A percentile compares a stretch with the other conserved stretches of the same genome.
These are phyloP conservation scores for Mimosa bimucronata DNA, from an alignment of 306 rosid species.

Conservation along the genomic window DNA sequence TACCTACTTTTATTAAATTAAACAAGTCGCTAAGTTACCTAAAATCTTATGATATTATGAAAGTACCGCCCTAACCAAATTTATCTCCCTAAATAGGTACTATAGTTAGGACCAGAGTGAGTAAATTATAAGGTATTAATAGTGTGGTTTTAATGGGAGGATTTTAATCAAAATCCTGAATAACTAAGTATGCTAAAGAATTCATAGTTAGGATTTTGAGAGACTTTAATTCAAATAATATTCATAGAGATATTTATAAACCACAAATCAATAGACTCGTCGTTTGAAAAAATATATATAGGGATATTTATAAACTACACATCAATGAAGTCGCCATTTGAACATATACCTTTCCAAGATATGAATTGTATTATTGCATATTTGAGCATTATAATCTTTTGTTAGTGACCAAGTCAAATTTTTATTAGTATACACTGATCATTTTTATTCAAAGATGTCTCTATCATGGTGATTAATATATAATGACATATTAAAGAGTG, in stretches of 20 bases:
- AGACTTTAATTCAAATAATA: too few species aligned
- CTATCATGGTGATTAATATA: not conserved
- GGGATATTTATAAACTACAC: too few species aligned
- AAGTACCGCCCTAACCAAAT: too few species aligned
- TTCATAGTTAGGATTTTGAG: too few species aligned
- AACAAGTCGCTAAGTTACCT: too few species aligned
- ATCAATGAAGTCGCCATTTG: not conserved
- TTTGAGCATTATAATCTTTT: not conserved
- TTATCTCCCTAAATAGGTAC: too few species aligned
- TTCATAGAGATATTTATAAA: too few species aligned
- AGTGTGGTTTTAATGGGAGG: not conserved
- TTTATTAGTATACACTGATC: not conserved
- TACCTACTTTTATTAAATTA: too few species aligned
- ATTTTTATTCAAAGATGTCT: not conserved
- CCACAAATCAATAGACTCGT: too few species aligned
- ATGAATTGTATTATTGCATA: not conserved
- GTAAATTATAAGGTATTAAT: not conserved
- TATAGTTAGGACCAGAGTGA: too few species aligned
- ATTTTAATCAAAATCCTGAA: not conserved
- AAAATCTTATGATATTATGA: too few species aligned
- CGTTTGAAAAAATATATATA: not conserved
- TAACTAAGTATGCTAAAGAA: too few species aligned
- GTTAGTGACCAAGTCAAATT: not conserved
- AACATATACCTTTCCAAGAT: not conserved
- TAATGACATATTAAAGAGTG: not conserved